Evolutionary conservation across 768 basidiomycete species (phyloP), one percentile per base, ranked within the genome.

Genomic region (Lyophyllum atratum): DNA sequence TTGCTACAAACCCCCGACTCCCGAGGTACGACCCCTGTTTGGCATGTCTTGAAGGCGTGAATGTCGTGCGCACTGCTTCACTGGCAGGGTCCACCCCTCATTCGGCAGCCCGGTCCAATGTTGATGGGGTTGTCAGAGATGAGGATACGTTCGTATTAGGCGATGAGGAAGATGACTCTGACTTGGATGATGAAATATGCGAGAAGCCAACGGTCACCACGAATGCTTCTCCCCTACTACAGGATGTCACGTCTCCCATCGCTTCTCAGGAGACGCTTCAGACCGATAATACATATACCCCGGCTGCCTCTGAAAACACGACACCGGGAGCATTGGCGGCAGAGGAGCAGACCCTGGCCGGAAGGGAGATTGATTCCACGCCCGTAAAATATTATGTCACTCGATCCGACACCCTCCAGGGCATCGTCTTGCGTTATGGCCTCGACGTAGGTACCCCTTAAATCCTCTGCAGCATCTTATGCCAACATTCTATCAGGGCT

Each of bases 11-110:
- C 65, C 85, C 87, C 0, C 80, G 90, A 17, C 75, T 91, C 21
- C 72, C 77, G 31, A 74, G 84, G 55, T 92, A 91, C 64, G 74
- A 90, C 64, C 90, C 90, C 7, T 92, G 90, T 68, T 70, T 92
- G 17, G 76, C 78, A 7, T 92, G 90, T 65, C 76, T 89, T 1
- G 82, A 78, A 12, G 87, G 87, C 2, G 79, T 85, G 1, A 77
- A 68, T 15, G 78, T 80, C 9, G 63, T 77, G 29, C 31, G 61
- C 26, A 51, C 58, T 40, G 12, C 47, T 42, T 50, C 44, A n/a
- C n/a, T n/a, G n/a, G n/a, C n/a, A 15, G 64, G 62, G 58, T 26
- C 57, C 28, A 53, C 59, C 46, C 42, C 31, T 39, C 42, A 45
- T 37, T 21, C 24, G 51, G 25, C 24, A 26, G 50, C 51, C 28